Percentiles rank a stretch among this genome's conserved stretches.
phyloP scores from a whole-genome alignment of 2,329 filamentous ascomycete species.

The Paecilomyces dactylethromorphus region DNA sequence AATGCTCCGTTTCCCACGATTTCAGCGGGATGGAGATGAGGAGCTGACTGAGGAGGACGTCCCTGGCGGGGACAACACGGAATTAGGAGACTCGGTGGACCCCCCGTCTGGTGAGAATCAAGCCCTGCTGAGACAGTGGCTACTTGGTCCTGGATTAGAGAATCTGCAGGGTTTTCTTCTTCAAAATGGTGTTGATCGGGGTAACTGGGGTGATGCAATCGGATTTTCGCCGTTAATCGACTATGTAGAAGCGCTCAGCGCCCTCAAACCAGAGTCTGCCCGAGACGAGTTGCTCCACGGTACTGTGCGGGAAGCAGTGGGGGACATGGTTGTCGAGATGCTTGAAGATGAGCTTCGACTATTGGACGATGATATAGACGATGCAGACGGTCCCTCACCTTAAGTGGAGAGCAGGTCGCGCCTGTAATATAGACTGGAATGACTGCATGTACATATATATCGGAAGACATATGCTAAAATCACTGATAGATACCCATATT shows the following conservation, averaged over 20 bases:
- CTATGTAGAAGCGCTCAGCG: slow-evolving; percentile 27
- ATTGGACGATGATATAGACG: slow-evolving; percentile 12
- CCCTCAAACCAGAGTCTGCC: slow-evolving; percentile 16
- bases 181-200: slow-evolving; percentile 34
- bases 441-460: background rate
- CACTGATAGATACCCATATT: background rate
- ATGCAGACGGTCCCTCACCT: background rate
- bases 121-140: slow-evolving; percentile 24
- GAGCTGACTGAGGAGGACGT: slow-evolving; percentile 8
- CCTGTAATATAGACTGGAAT: background rate
- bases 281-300: slow-evolving; percentile 23
- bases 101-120: slow-evolving; percentile 20
- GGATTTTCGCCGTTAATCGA: slow-evolving; percentile 28
- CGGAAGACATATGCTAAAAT: background rate
- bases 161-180: slow-evolving; percentile 28
- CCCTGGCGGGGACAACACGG: slow-evolving; percentile 7
- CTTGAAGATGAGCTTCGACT: slow-evolving; percentile 31
- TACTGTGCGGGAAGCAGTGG: slow-evolving; percentile 23
- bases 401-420: background rate
- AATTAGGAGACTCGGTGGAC: slow-evolving; percentile 5
- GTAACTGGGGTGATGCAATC: slow-evolving; percentile 33
- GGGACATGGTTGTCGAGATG: slow-evolving; percentile 29
- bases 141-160: slow-evolving; percentile 25
- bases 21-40: slow-evolving; percentile 13
- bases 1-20: slow-evolving; percentile 18